Conservation (phyloP, 352 stramenopile species). For the Phytophthora litchii region DNA sequence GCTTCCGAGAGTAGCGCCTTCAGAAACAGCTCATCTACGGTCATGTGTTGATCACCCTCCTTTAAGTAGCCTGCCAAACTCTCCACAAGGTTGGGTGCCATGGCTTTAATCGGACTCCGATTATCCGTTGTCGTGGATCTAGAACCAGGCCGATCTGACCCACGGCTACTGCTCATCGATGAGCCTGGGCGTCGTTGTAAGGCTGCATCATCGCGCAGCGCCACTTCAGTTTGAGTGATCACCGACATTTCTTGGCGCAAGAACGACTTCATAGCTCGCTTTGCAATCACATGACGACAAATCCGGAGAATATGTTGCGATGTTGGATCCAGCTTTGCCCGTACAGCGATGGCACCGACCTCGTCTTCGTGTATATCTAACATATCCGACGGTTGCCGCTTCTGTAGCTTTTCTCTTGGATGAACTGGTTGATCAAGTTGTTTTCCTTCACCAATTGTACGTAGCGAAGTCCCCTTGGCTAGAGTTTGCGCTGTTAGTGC, state of each 20-base stretch:
- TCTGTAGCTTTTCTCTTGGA: constrained; percentile 22
- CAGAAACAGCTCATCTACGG: constrained; percentile 67
- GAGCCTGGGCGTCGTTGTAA: constrained; percentile 42
- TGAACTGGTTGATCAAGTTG: constrained; percentile 9
- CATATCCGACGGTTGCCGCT: constrained; percentile 8
- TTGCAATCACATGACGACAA: constrained; percentile 77
- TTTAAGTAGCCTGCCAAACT: constrained; percentile 55
- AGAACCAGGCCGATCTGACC: constrained; percentile 13
- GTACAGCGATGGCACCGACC: constrained; percentile 11
- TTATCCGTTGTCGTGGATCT: constrained; percentile 16
- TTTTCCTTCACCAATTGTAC: constrained; percentile 43
- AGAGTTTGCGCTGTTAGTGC: constrained; percentile 12
- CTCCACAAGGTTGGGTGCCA: constrained; percentile 50
- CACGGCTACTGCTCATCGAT: constrained; percentile 13
- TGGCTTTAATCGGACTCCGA: constrained; percentile 48
- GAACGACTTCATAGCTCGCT: constrained; percentile 70
- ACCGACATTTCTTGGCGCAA: constrained; percentile 64
- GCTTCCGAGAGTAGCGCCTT: constrained; percentile 56
- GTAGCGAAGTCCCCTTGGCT: constrained; percentile 43
- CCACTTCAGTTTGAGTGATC: constrained; percentile 59
- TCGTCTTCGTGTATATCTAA: constrained; percentile 28
- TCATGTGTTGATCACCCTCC: constrained; percentile 62
- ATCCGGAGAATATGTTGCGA: constrained; percentile 70
- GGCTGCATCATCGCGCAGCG: constrained; percentile 49
- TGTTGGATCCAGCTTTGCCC: constrained; percentile 51